Conservation (phyloP, 495 filamentous ascomycete species). For the Polyplosphaeria fusca region DNA sequence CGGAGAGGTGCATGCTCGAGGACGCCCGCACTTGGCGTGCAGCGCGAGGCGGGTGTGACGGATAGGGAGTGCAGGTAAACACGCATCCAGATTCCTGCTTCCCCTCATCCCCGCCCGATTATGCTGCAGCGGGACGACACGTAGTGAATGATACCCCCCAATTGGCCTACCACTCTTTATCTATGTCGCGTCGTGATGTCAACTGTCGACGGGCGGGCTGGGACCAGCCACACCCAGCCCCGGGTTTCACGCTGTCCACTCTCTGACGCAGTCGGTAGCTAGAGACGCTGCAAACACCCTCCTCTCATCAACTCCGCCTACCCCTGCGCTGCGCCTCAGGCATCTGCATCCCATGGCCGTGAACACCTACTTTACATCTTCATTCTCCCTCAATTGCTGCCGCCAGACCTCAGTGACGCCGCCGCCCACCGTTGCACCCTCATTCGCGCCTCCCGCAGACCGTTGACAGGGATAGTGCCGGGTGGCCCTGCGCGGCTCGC, state of each 20-base stretch:
- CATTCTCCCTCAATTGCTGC: background rate
- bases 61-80: background rate
- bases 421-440: background rate
- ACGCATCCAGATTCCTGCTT: background rate
- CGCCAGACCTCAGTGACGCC: background rate
- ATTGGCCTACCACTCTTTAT: constrained; percentile 9
- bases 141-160: no score
- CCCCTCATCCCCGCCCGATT: background rate
- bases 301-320: constrained; percentile 16
- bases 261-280: constrained; percentile 21
- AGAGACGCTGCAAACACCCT: constrained; percentile 12
- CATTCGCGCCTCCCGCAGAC: constrained; percentile 12
- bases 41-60: no score
- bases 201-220: background rate
- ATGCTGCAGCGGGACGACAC: background rate
- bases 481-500: constrained; percentile 11
- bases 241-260: constrained; percentile 30
- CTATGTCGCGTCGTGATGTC: constrained; percentile 19
- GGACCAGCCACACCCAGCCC: constrained; percentile 29
- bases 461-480: constrained; percentile 15
- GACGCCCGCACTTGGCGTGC: constrained; percentile 21
- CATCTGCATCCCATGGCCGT: background rate
- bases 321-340: background rate
- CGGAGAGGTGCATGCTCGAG: constrained; percentile 27
- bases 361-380: constrained; percentile 1